Base-by-base conservation (phyloP, 2,329 filamentous ascomycete species). In the Gremmenia infestans region DNA sequence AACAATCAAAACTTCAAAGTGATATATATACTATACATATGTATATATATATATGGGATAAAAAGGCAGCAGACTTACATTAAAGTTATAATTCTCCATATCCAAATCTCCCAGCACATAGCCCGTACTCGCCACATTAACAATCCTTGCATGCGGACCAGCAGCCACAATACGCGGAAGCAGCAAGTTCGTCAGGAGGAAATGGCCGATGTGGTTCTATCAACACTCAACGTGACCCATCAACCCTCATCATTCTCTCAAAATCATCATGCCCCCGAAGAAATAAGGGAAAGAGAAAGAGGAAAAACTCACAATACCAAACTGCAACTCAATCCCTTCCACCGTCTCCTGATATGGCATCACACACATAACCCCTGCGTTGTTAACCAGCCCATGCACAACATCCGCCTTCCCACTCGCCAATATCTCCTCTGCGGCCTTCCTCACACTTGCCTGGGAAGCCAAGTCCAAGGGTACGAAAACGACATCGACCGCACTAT, bases 161-260 rank as follows among this genome's bases (percentile, higher is more conserved):
- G 49, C 25, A 11, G 49, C 49, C 2, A 51, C 63, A 9, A 82
- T 64, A 0, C 71, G 63, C 0, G 55, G 58, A 28, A 55, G 32
- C 17, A 82, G 70, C 2, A 80, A 72, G 32, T 78, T 68, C 60
- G 79, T 77, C 17, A 82, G 72, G 0, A 81, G 72, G 68, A 81
- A 82, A 59, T 81, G 76, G 22, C 68, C 72, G 5, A 83, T 69
- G 62, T 82, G 75, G 63, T 81, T 81, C 40, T 19, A 43, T 22
- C 1, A 22, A 17, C 40, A 17, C 15, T 22, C n/a, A 39, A 39
- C 37, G n/a, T 39, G 6, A 39, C 37, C 37, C 12, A 39, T 14
- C 12, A 39, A 5, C 37, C 37, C 37, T 5, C 12, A 1, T n/a
- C 22, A 22, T 22, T 22, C 22, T 4, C 22, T 22, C 22, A 22